Conservation (phyloP, 768 basidiomycete species). For the Solioccasus polychromus region DNA sequence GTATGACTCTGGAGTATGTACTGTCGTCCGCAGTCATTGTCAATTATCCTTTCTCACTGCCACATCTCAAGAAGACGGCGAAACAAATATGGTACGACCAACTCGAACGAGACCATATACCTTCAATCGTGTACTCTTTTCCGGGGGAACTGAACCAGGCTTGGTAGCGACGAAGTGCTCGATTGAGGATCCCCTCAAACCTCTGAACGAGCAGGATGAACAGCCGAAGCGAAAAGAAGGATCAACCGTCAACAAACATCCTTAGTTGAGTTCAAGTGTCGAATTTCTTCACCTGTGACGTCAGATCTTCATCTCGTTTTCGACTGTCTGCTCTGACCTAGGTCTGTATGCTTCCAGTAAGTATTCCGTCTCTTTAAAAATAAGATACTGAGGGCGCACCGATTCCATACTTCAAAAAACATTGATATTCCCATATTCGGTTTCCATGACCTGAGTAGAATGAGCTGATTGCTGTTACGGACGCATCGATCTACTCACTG, state of each 20-base stretch:
- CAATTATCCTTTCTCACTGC: no score
- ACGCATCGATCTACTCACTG: background rate
- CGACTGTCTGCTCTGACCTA: conserved; percentile 19
- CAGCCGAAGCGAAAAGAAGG: conserved; percentile 2
- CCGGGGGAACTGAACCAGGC: conserved; percentile 12
- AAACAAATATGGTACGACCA: background rate
- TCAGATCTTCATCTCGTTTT: conserved; percentile 7
- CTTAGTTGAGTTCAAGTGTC: background rate
- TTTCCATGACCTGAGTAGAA: conserved; percentile 1
- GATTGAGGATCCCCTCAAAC: conserved; percentile 18
- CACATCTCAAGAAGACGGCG: background rate
- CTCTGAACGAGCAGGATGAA: conserved; percentile 13
- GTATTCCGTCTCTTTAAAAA: no score
- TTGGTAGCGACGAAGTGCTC: conserved; percentile 22
- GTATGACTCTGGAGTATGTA: background rate
- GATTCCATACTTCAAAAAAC: conserved; percentile 6
- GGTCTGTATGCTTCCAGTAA: conserved; percentile 5
- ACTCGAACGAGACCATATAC: background rate
- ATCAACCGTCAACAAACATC: background rate
- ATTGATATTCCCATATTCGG: conserved; percentile 5
- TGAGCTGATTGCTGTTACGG: background rate
- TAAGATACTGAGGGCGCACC: no score
- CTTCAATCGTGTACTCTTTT: background rate
- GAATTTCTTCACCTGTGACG: conserved; percentile 10
- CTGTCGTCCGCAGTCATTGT: no score